phyloP scores from a whole-genome alignment of 1,139 yeast genomes.

The Spencermartinsiella ligniputridi region DNA sequence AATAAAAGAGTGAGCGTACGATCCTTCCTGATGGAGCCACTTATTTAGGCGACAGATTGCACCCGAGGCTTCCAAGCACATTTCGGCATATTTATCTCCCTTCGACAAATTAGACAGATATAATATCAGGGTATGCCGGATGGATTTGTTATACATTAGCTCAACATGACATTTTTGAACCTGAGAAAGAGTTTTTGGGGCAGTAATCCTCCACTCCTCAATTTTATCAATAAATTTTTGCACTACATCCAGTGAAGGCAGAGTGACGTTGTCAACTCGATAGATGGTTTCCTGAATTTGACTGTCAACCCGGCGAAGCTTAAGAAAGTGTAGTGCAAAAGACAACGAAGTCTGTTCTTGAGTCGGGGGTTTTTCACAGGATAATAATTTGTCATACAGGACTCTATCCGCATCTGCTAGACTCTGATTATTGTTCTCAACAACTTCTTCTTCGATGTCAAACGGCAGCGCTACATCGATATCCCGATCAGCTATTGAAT shows the following conservation, averaged over 20 bases:
- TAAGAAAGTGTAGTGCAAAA: slow-evolving; percentile 8
- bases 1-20: slow-evolving; percentile 12
- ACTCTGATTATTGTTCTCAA: background rate
- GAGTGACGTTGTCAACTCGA: slow-evolving; percentile 8
- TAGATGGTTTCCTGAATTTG: slow-evolving; percentile 9
- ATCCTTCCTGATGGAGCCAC: slow-evolving; percentile 10
- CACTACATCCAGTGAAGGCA: slow-evolving; percentile 5
- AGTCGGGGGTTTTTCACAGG: background rate
- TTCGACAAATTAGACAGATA: slow-evolving; percentile 5
- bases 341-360: slow-evolving; percentile 1
- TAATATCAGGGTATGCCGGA: slow-evolving; percentile 8
- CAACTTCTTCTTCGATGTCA: slow-evolving; percentile 10
- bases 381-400: background rate
- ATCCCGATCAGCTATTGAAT: slow-evolving; percentile 12
- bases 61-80: slow-evolving; percentile 10
- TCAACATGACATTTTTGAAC: slow-evolving; percentile 11
- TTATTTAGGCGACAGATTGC: slow-evolving; percentile 10
- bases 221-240: slow-evolving; percentile 2
- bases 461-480: slow-evolving; percentile 12
- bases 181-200: slow-evolving; percentile 2
- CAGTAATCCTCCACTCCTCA: slow-evolving; percentile 5
- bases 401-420: background rate
- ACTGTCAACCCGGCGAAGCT: slow-evolving; percentile 11
- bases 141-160: slow-evolving; percentile 9
- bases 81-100: slow-evolving; percentile 5